phyloP scores from a whole-genome alignment of 2,329 filamentous ascomycete species.

The Diaporthe vexans region DNA sequence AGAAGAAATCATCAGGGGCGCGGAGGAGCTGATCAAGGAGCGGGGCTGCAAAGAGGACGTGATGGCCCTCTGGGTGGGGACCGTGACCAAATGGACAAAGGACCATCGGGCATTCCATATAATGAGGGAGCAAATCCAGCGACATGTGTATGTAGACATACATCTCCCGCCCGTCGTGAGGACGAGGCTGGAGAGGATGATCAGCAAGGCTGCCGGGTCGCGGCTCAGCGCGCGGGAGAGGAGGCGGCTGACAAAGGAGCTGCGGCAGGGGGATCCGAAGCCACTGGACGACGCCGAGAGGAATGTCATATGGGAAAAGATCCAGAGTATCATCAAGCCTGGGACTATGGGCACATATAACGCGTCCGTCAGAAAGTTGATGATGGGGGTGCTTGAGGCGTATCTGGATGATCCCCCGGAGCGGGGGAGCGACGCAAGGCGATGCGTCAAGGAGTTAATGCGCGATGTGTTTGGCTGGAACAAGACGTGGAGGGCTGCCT shows the following conservation, averaged over 20 bases:
- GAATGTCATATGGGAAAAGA: conserved; percentile 43
- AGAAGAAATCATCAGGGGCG: conserved; percentile 39
- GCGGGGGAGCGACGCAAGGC: conserved; percentile 40
- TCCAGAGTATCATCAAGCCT: conserved; percentile 44
- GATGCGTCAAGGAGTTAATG: conserved; percentile 40
- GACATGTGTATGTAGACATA: conserved; percentile 46
- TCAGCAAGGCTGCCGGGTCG: conserved; percentile 8
- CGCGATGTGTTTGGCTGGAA: conserved; percentile 44
- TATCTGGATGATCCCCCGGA: conserved; percentile 43
- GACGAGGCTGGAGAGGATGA: conserved; percentile 36
- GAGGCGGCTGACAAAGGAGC: conserved; percentile 22
- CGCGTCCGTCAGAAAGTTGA: conserved; percentile 36
- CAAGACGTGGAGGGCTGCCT: conserved; percentile 45
- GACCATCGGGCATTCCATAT: conserved; percentile 44
- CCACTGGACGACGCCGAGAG: conserved; percentile 41
- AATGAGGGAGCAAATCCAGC: conserved; percentile 47
- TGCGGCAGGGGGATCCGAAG: conserved; percentile 31
- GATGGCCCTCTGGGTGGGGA: conserved; percentile 41
- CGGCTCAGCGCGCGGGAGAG: conserved; percentile 31
- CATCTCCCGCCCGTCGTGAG: conserved; percentile 44
- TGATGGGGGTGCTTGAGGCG: conserved; percentile 42
- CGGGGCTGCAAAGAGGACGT: conserved; percentile 17
- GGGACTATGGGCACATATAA: conserved; percentile 46
- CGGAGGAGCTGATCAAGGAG: conserved; percentile 35
- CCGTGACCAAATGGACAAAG: conserved; percentile 43